Percentiles rank a stretch among this genome's conserved stretches.
These are phyloP conservation scores for Chlorella sorokiniana DNA, from an alignment of 139 green algal genomes.

Conservation along the genomic window DNA sequence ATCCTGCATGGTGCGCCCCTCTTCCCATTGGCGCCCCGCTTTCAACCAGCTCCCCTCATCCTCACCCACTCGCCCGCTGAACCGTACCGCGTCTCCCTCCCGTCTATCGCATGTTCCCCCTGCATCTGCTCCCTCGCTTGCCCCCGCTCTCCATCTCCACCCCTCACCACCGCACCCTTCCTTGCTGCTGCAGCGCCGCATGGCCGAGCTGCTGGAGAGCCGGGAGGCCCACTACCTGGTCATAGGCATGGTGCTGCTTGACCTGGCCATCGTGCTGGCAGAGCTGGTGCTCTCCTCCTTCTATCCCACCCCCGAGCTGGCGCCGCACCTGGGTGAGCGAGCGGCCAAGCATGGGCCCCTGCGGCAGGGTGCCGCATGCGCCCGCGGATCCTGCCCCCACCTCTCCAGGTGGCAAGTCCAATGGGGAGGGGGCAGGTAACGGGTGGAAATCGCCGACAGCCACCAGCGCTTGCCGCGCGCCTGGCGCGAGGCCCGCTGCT, in stretches of 20 bases:
- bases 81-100: no score
- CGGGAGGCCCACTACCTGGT: conserved; percentile 15
- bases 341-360: not conserved
- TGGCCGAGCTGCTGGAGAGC: conserved; percentile 19
- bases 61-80: no score
- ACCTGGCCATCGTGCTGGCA: conserved; percentile 22
- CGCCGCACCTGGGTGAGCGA: conserved; percentile 15
- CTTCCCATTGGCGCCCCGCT: no score
- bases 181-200: conserved; percentile 16
- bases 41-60: no score
- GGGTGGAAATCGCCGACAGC: no score
- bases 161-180: no score
- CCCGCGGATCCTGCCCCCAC: not conserved
- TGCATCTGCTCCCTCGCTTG: not conserved
- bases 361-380: not conserved
- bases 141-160: not conserved
- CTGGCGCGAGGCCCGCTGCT: no score
- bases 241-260: conserved; percentile 24
- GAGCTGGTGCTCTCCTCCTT: conserved; percentile 26
- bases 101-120: not conserved
- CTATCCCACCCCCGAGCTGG: conserved; percentile 21
- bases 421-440: no score
- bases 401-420: not conserved
- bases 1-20: no score
- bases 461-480: no score